Conservation (phyloP, 2,329 filamentous ascomycete species). For the Aspergillus pseudoviridinutans region DNA sequence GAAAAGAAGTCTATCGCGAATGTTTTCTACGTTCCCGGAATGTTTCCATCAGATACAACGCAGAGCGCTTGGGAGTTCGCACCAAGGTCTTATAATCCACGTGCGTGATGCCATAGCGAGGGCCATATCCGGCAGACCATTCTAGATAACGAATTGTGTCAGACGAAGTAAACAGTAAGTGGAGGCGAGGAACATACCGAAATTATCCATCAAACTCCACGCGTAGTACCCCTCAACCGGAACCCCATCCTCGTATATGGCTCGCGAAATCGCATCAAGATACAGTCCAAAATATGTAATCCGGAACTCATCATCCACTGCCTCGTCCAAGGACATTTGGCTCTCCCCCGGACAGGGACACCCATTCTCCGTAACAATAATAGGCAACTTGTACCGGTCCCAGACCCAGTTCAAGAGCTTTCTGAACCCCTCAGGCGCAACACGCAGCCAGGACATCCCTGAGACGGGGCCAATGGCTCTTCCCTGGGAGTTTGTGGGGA, state of each 20-base stretch:
- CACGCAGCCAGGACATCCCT: slow-evolving; percentile 7
- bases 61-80: slow-evolving; percentile 5
- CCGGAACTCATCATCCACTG: slow-evolving; percentile 4
- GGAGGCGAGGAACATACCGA: slow-evolving; percentile 4
- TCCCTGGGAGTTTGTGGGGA: slow-evolving; percentile 3
- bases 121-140: slow-evolving; percentile 13
- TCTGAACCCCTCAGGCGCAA: slow-evolving; percentile 4
- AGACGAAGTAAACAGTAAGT: not conserved
- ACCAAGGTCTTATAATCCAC: slow-evolving; percentile 7
- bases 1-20: not conserved
- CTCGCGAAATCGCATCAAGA: slow-evolving; percentile 3
- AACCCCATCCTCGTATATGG: slow-evolving; percentile 6
- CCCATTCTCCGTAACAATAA: slow-evolving; percentile 9
- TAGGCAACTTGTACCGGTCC: slow-evolving; percentile 2
- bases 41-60: slow-evolving; percentile 3
- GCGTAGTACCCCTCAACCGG: slow-evolving; percentile 9
- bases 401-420: slow-evolving; percentile 7
- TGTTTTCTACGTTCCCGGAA: slow-evolving; percentile 1
- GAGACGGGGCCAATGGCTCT: slow-evolving; percentile 1
- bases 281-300: slow-evolving; percentile 3
- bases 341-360: slow-evolving; percentile 5
- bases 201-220: slow-evolving; percentile 16
- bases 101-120: slow-evolving; percentile 10
- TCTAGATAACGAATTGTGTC: slow-evolving; percentile 1
- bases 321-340: not conserved